These are phyloP conservation scores for Coemansia sp. DNA, from an alignment of 192 early-diverging fungal genomes.

Conservation along the genomic window DNA sequence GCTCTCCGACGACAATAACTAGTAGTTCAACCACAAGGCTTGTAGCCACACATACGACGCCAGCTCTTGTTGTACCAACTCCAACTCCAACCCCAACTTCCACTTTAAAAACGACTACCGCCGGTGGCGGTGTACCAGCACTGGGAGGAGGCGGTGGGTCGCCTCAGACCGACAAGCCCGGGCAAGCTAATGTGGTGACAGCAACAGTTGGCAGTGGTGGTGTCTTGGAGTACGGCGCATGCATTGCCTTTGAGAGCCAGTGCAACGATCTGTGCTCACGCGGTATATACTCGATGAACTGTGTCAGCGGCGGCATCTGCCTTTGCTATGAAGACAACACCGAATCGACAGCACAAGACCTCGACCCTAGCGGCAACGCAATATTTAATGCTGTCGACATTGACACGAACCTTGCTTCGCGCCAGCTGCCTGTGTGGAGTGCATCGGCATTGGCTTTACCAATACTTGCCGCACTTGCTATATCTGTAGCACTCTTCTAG, in stretches of 20 bases:
- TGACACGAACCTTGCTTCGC: not conserved
- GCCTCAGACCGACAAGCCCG: constrained; percentile 1
- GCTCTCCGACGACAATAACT: not conserved
- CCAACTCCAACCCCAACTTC: constrained; percentile 3
- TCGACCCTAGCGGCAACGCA: constrained; percentile 5
- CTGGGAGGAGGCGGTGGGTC: constrained; percentile 34
- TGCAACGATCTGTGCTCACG: constrained; percentile 40
- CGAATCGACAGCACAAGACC: constrained; percentile 6
- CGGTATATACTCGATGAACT: constrained; percentile 45
- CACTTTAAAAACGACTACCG: not conserved
- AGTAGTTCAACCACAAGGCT: not conserved
- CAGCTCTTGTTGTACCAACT: not conserved
- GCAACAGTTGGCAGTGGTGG: constrained; percentile 41
- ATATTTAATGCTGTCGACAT: not conserved
- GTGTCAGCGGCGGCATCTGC: constrained; percentile 39
- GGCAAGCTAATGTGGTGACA: constrained; percentile 34
- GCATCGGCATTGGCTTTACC: constrained; percentile 13
- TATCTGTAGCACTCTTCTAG: constrained; percentile 26
- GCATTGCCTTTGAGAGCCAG: constrained; percentile 45
- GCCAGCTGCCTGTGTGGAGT: constrained; percentile 14
- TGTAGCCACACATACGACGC: not conserved
- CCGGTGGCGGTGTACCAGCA: constrained; percentile 18
- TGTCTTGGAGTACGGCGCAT: constrained; percentile 38
- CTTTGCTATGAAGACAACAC: constrained; percentile 37
- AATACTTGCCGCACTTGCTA: constrained; percentile 15